Conservation (phyloP, 495 filamentous ascomycete genomes). For the Viridothelium virens region DNA sequence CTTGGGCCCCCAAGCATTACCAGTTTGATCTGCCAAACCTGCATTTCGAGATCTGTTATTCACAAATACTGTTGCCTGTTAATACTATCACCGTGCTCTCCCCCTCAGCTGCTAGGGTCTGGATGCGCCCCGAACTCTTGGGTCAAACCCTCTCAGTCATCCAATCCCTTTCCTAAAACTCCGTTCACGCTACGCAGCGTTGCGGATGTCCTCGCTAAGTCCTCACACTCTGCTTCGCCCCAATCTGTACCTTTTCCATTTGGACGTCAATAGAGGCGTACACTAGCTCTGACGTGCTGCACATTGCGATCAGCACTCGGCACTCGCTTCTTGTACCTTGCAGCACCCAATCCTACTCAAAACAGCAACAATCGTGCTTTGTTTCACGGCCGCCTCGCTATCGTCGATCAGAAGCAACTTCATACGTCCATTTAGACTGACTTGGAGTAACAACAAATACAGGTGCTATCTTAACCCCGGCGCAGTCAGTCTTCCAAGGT, state of each 20-base stretch:
- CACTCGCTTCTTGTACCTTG: background rate
- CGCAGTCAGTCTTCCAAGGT: background rate
- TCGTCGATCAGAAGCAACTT: background rate
- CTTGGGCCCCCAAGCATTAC: background rate
- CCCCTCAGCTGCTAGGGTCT: background rate
- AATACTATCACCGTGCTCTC: background rate
- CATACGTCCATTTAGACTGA: background rate
- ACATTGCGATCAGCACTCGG: slow-evolving; percentile 1
- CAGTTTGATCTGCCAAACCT: background rate
- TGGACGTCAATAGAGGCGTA: background rate
- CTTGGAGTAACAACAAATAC: slow-evolving; percentile 9
- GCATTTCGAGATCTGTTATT: background rate
- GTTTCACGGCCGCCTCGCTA: background rate
- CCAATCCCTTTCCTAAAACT: background rate
- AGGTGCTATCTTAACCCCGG: background rate
- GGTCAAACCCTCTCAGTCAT: background rate
- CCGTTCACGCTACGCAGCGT: background rate
- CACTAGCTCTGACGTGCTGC: background rate
- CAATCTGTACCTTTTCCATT: background rate
- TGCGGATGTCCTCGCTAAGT: background rate
- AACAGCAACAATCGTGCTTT: background rate
- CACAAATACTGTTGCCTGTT: background rate
- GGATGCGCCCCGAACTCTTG: background rate
- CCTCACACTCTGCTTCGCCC: background rate
- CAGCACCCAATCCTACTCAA: slow-evolving; percentile 1